Conservation (phyloP, 1,284 basidiomycete genomes). For the Abortiporus biennis region DNA sequence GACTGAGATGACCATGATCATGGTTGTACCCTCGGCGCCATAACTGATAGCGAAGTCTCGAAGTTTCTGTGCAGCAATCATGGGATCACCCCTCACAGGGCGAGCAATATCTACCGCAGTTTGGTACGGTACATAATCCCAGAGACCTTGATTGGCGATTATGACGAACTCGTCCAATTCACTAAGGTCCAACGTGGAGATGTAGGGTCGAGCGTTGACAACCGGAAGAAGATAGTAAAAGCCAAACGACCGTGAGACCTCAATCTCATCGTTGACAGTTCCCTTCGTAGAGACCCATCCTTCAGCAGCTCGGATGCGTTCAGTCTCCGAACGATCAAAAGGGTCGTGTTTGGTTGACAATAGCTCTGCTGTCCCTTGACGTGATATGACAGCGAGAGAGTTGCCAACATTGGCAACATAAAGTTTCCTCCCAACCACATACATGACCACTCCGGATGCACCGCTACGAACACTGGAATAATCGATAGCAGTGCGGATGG, state of each 20-base stretch:
- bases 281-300: slow-evolving; percentile 97
- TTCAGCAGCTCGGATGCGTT: slow-evolving; percentile 86
- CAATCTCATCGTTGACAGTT: slow-evolving; percentile 88
- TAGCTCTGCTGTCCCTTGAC: slow-evolving; percentile 72
- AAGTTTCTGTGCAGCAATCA: slow-evolving; percentile 96
- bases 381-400: slow-evolving; percentile 85
- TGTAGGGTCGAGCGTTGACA: slow-evolving; percentile 85
- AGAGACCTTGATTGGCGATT: slow-evolving; percentile 88
- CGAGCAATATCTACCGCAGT: slow-evolving; percentile 97
- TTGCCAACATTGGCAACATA: slow-evolving; percentile 92
- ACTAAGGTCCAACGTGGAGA: slow-evolving; percentile 65
- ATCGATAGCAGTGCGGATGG: slow-evolving; percentile 27
- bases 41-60: slow-evolving; percentile 97
- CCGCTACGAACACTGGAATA: slow-evolving; percentile 58
- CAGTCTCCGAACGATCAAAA: slow-evolving; percentile 81
- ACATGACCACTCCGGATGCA: slow-evolving; percentile 84
- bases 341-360: slow-evolving; percentile 88
- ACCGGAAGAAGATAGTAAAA: slow-evolving; percentile 91
- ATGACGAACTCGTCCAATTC: slow-evolving; percentile 97
- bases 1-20: slow-evolving; percentile 97
- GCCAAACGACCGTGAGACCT: slow-evolving; percentile 91
- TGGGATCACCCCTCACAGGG: slow-evolving; percentile 80
- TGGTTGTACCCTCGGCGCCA: slow-evolving; percentile 96
- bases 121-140: slow-evolving; percentile 94
- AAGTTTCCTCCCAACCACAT: slow-evolving; percentile 77